Conservation (phyloP, 768 basidiomycete genomes). For the Phlebiopsis gigantea region DNA sequence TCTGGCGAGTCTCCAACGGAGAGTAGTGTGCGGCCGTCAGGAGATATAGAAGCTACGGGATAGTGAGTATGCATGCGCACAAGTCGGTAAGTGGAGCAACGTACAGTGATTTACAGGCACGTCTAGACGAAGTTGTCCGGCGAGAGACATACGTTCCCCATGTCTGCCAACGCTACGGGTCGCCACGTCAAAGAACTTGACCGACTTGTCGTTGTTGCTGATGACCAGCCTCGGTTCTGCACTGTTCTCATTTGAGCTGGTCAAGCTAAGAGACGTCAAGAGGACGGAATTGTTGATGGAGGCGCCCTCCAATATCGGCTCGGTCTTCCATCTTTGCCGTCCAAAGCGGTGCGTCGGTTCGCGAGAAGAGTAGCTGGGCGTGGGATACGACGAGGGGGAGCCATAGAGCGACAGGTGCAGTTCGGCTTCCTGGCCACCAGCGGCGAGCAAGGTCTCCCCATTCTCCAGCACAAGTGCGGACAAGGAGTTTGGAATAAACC, state of each 20-base stretch:
- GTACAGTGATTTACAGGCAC: conserved; percentile 81
- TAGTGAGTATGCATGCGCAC: conserved; percentile 3
- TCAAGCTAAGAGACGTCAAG: conserved; percentile 58
- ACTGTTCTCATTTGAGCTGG: conserved; percentile 55
- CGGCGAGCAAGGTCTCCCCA: conserved; percentile 61
- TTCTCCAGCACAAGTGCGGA: conserved; percentile 48
- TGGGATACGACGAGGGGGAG: conserved; percentile 6
- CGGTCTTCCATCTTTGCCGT: conserved; percentile 46
- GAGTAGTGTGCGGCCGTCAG: conserved; percentile 80
- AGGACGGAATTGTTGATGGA: conserved; percentile 82
- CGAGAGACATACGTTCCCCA: conserved; percentile 27
- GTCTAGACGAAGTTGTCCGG: conserved; percentile 50
- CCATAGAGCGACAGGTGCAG: conserved; percentile 56
- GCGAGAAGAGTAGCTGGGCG: conserved; percentile 7
- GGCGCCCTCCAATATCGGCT: conserved; percentile 42
- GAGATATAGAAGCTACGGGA: conserved; percentile 92
- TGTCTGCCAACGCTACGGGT: conserved; percentile 32
- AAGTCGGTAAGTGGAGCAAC: conserved; percentile 23
- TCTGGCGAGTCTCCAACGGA: conserved; percentile 90
- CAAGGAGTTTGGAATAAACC: conserved; percentile 61
- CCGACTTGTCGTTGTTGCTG: conserved; percentile 80
- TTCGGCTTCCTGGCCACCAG: conserved; percentile 70
- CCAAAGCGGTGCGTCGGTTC: conserved; percentile 14
- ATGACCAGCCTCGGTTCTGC: conserved; percentile 74
- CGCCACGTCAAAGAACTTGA: conserved; percentile 77